Conservation (phyloP, 2,329 filamentous ascomycete genomes). For the Pestalotiopsis sp. region DNA sequence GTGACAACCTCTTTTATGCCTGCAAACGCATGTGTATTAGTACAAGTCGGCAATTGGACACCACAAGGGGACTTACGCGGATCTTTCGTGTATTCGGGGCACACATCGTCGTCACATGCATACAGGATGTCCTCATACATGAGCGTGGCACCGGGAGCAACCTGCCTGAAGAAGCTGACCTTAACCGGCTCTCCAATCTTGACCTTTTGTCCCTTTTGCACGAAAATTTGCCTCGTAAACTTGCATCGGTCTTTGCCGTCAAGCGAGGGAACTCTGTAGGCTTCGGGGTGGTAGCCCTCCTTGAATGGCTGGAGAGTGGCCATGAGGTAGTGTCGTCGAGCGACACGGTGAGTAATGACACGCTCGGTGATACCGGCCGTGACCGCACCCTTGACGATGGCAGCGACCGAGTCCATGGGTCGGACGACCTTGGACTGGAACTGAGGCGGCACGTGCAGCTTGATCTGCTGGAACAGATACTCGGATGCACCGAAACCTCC, state of each 20-base stretch:
- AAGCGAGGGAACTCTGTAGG: constrained; percentile 93
- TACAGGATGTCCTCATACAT: constrained; percentile 99
- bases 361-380: constrained; percentile 97
- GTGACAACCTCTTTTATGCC: constrained; percentile 99
- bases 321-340: constrained; percentile 98
- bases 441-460: constrained; percentile 95
- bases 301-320: constrained; percentile 98
- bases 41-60: constrained; percentile 29
- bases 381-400: constrained; percentile 97
- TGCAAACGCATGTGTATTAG: constrained; percentile 36
- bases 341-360: constrained; percentile 94
- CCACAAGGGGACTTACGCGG: constrained; percentile 71
- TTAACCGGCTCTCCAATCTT: constrained; percentile 99
- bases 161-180: constrained; percentile 97
- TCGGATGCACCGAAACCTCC: constrained; percentile 98
- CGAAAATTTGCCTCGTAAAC: constrained; percentile 97
- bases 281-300: constrained; percentile 96
- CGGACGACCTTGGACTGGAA: constrained; percentile 98
- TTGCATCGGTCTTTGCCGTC: constrained; percentile 99
- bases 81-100: constrained; percentile 98
- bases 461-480: constrained; percentile 99
- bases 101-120: constrained; percentile 96
- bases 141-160: constrained; percentile 92
- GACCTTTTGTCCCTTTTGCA: constrained; percentile 97
- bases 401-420: constrained; percentile 97